Evolutionary conservation across 169 alveolate species (phyloP).

Genomic region (Eimeria necatrix): DNA sequence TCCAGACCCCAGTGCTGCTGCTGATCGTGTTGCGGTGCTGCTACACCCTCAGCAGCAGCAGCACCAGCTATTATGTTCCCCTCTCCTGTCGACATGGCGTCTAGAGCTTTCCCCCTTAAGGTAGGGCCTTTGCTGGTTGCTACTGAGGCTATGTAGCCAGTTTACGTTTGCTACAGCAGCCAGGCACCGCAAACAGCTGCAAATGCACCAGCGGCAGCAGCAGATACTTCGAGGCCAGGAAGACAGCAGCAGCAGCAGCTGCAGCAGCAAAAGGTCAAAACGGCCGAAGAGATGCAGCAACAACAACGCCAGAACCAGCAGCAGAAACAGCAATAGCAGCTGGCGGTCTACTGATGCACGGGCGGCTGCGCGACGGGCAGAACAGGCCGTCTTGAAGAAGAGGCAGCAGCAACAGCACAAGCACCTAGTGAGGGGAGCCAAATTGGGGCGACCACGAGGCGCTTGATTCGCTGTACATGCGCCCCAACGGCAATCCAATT

Average conservation of each 20-base stretch:
- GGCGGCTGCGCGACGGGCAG: neutral
- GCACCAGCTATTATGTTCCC: too few species aligned
- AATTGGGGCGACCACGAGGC: neutral
- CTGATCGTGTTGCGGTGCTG: too few species aligned
- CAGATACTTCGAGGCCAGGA: neutral
- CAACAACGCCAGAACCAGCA: constrained; percentile 34
- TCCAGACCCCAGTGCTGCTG: too few species aligned
- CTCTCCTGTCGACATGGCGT: too few species aligned
- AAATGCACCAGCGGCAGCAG: neutral
- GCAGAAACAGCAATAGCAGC: constrained; percentile 42
- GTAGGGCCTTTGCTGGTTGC: too few species aligned
- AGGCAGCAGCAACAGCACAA: constrained; percentile 53
- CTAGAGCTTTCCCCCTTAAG: too few species aligned
- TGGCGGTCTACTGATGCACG: constrained; percentile 22
- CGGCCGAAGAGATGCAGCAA: too few species aligned
- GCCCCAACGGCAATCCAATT: constrained; percentile 13
- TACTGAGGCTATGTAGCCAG: too few species aligned
- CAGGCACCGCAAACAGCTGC: neutral
- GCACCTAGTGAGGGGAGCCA: constrained; percentile 3
- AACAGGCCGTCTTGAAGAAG: constrained; percentile 20
- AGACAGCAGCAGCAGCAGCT: neutral
- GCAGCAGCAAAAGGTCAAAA: neutral
- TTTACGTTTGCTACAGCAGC: too few species aligned
- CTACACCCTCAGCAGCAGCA: too few species aligned
- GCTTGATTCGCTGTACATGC: constrained; percentile 4